Percentiles rank a stretch among this genome's conserved stretches.
Evolutionary conservation across 495 filamentous ascomycete genomes (phyloP).

Genomic region (Sordaria brevicollis): DNA sequence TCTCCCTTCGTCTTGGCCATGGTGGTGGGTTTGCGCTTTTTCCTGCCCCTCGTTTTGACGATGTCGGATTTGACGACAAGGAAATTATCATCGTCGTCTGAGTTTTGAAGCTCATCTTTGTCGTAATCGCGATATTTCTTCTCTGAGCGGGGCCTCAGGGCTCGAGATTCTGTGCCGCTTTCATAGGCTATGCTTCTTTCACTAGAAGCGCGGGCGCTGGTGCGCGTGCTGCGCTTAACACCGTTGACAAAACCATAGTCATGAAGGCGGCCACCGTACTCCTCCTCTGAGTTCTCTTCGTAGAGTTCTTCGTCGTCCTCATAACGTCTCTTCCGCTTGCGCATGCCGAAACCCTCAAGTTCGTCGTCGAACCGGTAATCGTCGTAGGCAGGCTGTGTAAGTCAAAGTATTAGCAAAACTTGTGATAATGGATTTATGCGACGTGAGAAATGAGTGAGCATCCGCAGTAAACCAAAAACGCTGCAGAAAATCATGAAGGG

Average conservation of each 20-base stretch:
- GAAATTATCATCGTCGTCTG: constrained; percentile 21
- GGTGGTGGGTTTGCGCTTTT: neutral
- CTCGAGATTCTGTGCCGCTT: neutral
- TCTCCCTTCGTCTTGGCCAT: neutral
- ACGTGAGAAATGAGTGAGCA: neutral
- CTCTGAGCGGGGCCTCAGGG: neutral
- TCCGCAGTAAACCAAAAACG: neutral
- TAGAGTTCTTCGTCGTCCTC: constrained; percentile 23
- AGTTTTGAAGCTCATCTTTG: constrained; percentile 32
- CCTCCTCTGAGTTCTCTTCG: constrained; percentile 9
- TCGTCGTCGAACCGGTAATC: neutral
- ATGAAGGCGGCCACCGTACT: neutral
- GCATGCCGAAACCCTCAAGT: constrained; percentile 5
- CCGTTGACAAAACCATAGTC: neutral
- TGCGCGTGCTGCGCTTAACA: constrained; percentile 10
- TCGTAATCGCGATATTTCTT: constrained; percentile 22
- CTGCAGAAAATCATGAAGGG: neutral
- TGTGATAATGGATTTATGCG: neutral
- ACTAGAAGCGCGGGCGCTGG: constrained; percentile 8
- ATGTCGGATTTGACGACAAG: constrained; percentile 32
- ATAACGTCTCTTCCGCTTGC: constrained; percentile 15
- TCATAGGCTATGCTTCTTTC: neutral
- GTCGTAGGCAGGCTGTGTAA: neutral
- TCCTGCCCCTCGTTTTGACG: constrained; percentile 9
- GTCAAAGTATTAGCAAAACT: neutral